Evolutionary conservation across 2,329 filamentous ascomycete species (phyloP), one percentile per base, ranked within the genome.

Genomic region (Fusarium proliferatum): DNA sequence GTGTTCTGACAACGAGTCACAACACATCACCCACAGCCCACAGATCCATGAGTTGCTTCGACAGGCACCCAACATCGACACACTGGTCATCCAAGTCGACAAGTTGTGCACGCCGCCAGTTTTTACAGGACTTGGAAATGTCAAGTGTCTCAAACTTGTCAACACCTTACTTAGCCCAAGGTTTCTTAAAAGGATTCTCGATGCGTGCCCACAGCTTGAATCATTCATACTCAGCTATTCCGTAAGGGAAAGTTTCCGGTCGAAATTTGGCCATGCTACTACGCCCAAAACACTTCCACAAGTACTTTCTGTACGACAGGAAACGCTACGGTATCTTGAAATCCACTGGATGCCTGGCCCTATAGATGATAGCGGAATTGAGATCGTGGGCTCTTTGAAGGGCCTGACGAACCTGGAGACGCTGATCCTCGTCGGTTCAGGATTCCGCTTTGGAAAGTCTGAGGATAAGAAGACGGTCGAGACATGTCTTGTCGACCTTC

Each of bases 401-500:
- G n/a, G 2, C 6, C 6, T 53, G 49, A 6, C 9, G 9, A 38
- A 21, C 9, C 23, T 53, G 28, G 49, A 53, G 23, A 53, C 17
- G 34, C 23, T 53, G 7, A 12, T 21, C 17, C 4, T 53, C 0
- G 23, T 33, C 17, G 49, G 33, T 16, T 5, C 3, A 21, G 11
- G 13, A 12, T 11, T 26, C 3, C n/a, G 12, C 17, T 53, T 53
- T 4, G 19, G 28, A 4, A 5, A 4, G 4, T 12, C 5, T 10
- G 3, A 38, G 13, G 6, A 9, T 3, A 3, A 11, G 1, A 6
- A 9, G 6, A 7, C 33, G 34, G 3, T 11, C 6, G 16, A 11
- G 23, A 21, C 12, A 28, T 53, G 23, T 11, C 49, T 53, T 28
- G 23, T 38, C 6, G 4, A 21, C 5, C 33, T 53, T 17, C 17